These are phyloP conservation scores for Colletotrichum tofieldiae DNA, from an alignment of 2,329 filamentous ascomycete genomes.

Conservation along the genomic window DNA sequence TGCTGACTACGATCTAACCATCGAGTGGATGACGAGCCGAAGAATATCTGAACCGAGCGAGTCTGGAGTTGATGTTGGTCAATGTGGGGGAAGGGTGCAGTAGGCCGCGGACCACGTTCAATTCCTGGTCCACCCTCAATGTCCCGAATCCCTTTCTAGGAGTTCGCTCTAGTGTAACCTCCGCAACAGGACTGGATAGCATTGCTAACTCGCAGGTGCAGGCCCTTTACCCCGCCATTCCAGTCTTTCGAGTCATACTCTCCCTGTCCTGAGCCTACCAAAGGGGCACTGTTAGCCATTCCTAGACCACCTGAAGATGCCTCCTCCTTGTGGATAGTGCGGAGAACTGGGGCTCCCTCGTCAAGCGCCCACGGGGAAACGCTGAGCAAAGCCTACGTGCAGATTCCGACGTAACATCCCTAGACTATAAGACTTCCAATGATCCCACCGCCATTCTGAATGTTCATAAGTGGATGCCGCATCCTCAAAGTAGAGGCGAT, in stretches of 20 bases:
- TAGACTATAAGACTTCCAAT: conserved; percentile 18
- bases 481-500: neutral
- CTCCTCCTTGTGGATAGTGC: conserved; percentile 33
- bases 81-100: neutral
- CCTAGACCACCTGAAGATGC: neutral
- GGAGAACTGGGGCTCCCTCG: conserved; percentile 25
- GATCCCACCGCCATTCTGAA: conserved; percentile 18
- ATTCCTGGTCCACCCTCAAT: neutral
- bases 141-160: neutral
- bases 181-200: conserved; percentile 13
- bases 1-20: neutral
- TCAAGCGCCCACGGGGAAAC: conserved; percentile 22
- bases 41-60: neutral
- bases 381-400: neutral
- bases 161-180: conserved; percentile 6
- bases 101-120: neutral
- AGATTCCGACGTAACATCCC: neutral
- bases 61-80: neutral
- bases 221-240: conserved; percentile 15
- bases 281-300: conserved; percentile 31
- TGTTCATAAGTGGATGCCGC: too few relatives aligned
- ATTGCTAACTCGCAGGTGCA: conserved; percentile 7
- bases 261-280: conserved; percentile 4
- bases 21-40: neutral
- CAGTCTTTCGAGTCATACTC: conserved; percentile 20